Evolutionary conservation across 2,329 filamentous ascomycete genomes (phyloP).

Genomic region (Cercospora sp.): DNA sequence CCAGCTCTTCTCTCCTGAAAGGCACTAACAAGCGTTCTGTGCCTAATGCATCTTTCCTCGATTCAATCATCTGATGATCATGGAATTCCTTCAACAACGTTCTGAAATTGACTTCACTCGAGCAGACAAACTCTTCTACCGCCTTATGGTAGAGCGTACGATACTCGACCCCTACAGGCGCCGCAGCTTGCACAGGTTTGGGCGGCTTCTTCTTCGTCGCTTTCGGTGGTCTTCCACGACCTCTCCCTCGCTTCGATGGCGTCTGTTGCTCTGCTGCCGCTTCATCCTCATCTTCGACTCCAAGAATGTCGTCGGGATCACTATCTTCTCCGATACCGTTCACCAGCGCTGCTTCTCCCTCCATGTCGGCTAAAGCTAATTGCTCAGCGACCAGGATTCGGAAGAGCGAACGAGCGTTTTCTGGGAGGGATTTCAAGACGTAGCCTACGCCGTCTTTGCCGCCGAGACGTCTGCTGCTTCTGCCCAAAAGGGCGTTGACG

Average conservation of each 20-base stretch:
- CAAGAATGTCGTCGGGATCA: slow-evolving; percentile 31
- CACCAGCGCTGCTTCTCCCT: slow-evolving; percentile 51
- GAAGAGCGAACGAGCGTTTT: slow-evolving; percentile 88
- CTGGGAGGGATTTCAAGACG: slow-evolving; percentile 83
- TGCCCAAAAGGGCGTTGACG: slow-evolving; percentile 81
- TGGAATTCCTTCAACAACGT: slow-evolving; percentile 96
- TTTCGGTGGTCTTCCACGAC: slow-evolving; percentile 28
- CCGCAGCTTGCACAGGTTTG: slow-evolving; percentile 14
- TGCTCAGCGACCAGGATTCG: slow-evolving; percentile 82
- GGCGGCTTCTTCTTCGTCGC: slow-evolving; percentile 14
- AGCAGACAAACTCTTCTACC: slow-evolving; percentile 94
- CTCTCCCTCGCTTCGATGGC: slow-evolving; percentile 31
- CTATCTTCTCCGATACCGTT: slow-evolving; percentile 37
- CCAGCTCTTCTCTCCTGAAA: slow-evolving; percentile 83
- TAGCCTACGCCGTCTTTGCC: slow-evolving; percentile 91
- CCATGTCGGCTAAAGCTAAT: slow-evolving; percentile 58
- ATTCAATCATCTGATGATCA: slow-evolving; percentile 96
- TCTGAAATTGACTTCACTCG: slow-evolving; percentile 91
- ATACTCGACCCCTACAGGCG: slow-evolving; percentile 71
- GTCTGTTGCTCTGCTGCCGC: slow-evolving; percentile 32
- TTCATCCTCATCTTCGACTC: slow-evolving; percentile 37
- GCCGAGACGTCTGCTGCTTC: slow-evolving; percentile 74
- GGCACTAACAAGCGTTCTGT: slow-evolving; percentile 84
- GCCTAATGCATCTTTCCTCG: slow-evolving; percentile 78
- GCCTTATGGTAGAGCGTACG: slow-evolving; percentile 91